Conservation (phyloP, 2,329 filamentous ascomycete species). For the Purpureocillium takamizusanense region DNA sequence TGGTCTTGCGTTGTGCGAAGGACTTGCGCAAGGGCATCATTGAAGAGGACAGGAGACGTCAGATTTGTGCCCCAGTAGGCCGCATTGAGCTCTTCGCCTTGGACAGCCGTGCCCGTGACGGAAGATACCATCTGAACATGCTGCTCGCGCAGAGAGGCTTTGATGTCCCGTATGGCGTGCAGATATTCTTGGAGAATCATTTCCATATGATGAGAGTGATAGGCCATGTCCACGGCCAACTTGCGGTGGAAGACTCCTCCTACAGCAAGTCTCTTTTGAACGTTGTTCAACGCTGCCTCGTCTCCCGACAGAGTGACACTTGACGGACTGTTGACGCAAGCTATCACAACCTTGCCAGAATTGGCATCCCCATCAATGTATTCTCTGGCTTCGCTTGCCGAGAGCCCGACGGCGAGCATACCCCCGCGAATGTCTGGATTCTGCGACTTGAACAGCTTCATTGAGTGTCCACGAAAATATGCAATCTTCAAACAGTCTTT, state of each 20-base stretch:
- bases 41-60: slow-evolving; percentile 5
- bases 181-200: slow-evolving; percentile 12
- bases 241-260: slow-evolving; percentile 32
- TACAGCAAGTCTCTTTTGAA: slow-evolving; percentile 23
- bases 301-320: slow-evolving; percentile 6
- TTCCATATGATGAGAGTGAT: slow-evolving; percentile 22
- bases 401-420: slow-evolving; percentile 23
- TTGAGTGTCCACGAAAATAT: slow-evolving; percentile 19
- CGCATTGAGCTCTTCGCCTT: slow-evolving; percentile 3
- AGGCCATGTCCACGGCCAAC: slow-evolving; percentile 35
- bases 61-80: slow-evolving; percentile 6
- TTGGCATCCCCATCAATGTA: slow-evolving; percentile 3
- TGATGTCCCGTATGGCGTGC: slow-evolving; percentile 8
- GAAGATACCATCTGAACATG: slow-evolving; percentile 7
- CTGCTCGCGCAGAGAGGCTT: slow-evolving; percentile 2
- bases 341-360: slow-evolving; percentile 11
- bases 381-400: not conserved
- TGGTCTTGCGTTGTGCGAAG: not conserved
- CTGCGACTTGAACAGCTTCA: slow-evolving; percentile 2
- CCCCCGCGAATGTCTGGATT: slow-evolving; percentile 8
- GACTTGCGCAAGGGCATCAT: slow-evolving; percentile 3
- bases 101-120: slow-evolving; percentile 2
- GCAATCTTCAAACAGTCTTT: slow-evolving; percentile 20
- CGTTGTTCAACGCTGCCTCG: slow-evolving; percentile 21
- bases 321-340: slow-evolving; percentile 20